Evolutionary conservation across 129 eudicot genomes (phyloP).

Genomic region (Rutidosis leptorrhynchoides): DNA sequence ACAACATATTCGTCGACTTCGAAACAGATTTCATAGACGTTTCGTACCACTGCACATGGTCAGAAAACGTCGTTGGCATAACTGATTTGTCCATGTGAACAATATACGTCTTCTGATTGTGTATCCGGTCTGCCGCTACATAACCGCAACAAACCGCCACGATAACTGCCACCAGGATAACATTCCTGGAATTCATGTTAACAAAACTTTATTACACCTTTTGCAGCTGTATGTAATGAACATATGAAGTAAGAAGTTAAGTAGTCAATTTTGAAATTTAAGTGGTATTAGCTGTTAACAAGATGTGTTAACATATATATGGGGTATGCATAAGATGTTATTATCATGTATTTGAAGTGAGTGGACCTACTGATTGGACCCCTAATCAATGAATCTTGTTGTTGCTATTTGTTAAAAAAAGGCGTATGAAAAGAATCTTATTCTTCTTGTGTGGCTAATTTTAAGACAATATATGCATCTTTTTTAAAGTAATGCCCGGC

Average conservation of each 20-base stretch:
- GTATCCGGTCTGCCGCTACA: constrained; percentile 30
- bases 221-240: not conserved
- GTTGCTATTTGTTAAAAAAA: constrained; percentile 2
- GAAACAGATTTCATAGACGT: constrained; percentile 51
- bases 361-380: constrained; percentile 34
- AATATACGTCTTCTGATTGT: constrained; percentile 44
- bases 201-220: not conserved
- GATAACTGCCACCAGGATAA: not conserved
- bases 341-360: constrained; percentile 27
- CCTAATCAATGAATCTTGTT: constrained; percentile 7
- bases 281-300: constrained; percentile 19
- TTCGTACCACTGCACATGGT: constrained; percentile 59
- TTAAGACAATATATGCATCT: not conserved
- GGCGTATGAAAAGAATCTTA: constrained; percentile 16
- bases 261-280: constrained; percentile 1
- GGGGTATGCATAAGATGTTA: constrained; percentile 15
- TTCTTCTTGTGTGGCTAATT: constrained; percentile 21
- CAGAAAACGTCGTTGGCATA: constrained; percentile 52
- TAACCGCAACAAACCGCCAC: constrained; percentile 12
- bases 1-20: constrained; percentile 44
- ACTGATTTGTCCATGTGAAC: constrained; percentile 66
- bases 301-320: constrained; percentile 11
- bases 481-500: constrained; percentile 12
- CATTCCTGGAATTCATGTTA: not conserved
- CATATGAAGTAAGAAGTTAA: not conserved